phyloP scores from a whole-genome alignment of 2,329 filamentous ascomycete species.

The Arthrobotrys entomopaga region DNA sequence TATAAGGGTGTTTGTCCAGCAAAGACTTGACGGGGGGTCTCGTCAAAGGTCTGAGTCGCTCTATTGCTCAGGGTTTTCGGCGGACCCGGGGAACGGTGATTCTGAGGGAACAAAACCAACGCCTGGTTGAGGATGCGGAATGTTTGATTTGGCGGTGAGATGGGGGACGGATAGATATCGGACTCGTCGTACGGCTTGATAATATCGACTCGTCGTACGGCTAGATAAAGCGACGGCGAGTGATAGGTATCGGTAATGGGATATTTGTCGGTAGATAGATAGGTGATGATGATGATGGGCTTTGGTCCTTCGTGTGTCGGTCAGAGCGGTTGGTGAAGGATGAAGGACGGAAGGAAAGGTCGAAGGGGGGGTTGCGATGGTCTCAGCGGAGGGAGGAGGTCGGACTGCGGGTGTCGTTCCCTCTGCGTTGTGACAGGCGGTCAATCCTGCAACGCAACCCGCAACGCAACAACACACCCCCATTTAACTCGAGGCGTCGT shows the following conservation, averaged over 20 bases:
- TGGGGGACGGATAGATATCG: neutral
- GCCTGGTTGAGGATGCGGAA: neutral
- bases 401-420: slow-evolving; percentile 2
- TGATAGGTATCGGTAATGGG: slow-evolving; percentile 1
- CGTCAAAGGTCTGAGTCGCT: slow-evolving; percentile 5
- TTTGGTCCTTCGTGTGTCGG: slow-evolving; percentile 9
- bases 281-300: slow-evolving; percentile 6
- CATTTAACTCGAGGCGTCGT: slow-evolving; percentile 6
- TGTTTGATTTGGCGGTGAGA: neutral
- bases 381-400: slow-evolving; percentile 9
- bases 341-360: slow-evolving; percentile 15
- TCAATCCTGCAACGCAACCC: slow-evolving; percentile 34
- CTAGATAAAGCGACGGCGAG: slow-evolving; percentile 27
- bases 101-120: slow-evolving; percentile 17
- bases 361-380: slow-evolving; percentile 14
- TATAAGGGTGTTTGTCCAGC: neutral
- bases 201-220: slow-evolving; percentile 22
- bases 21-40: neutral
- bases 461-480: slow-evolving; percentile 35
- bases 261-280: neutral
- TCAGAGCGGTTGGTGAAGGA: slow-evolving; percentile 11
- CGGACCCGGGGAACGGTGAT: slow-evolving; percentile 3
- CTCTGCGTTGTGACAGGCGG: slow-evolving; percentile 10
- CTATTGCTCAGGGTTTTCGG: neutral
- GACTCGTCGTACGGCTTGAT: slow-evolving; percentile 24